Base-by-base conservation (phyloP, 495 filamentous ascomycete species). In the Penicillium soppii region DNA sequence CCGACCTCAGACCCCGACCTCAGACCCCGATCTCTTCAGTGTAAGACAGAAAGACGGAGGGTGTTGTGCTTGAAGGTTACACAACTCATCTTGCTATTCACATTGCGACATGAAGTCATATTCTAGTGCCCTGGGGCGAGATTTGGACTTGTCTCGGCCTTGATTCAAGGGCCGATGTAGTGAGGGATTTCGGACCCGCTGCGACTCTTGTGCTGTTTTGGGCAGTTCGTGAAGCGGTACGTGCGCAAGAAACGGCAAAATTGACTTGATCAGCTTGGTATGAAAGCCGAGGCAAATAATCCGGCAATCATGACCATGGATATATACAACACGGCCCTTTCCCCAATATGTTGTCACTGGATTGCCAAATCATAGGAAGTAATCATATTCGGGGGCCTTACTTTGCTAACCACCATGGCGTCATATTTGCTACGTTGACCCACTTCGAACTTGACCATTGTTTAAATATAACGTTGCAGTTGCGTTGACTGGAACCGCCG, bases 401-500 rank as follows among this genome's bases (percentile, higher is more conserved):
- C 15, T 4, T 25, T 19, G 17, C 21, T 2, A 41, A 1, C 16
- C 33, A 19, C 43, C 25, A 43, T 57, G 41, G 32, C 50, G 57
- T 63, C 59, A 63, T 52, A 29, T 15, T 26, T 63, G 19, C 53
- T 42, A 65, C 59, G 41, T 29, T 58, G 15, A 32, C 58, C 59
- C 57, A 58, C 57, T 6, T 55, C 19, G 15, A 50, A 61, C 56
- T 57, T 50, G 41, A 47, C 47, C 36, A 66, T 63, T 66, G 59
- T 66, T 37, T 54, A 32, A n/a, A n/a, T n/a, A n/a, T 25, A 63
- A 36, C 49, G 62, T 66, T 66, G 54, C 62, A 63, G 59, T 66
- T 63, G 59, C 62, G 57, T 61, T 36, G 56, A 53, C 44, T 13
- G 29, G 22, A 6, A 21, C 27, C 37, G 23, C 29, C n/a, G 22